Evolutionary conservation across 2,329 filamentous ascomycete species (phyloP).

Genomic region (Colletotrichum sidae): DNA sequence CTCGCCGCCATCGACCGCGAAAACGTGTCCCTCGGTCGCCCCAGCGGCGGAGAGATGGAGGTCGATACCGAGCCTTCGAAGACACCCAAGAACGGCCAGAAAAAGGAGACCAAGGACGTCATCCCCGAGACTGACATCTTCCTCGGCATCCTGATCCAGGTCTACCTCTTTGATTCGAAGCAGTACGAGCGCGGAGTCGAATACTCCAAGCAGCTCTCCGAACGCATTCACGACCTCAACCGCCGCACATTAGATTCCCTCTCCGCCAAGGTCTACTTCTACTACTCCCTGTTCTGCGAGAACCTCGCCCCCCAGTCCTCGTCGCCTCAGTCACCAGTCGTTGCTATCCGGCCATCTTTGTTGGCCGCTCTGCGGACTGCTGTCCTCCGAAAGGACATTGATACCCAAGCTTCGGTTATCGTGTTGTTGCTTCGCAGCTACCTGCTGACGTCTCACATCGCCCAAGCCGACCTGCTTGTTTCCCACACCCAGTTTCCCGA

Average conservation of each 20-base stretch:
- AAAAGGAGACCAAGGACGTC: constrained; percentile 79
- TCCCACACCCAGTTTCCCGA: constrained; percentile 96
- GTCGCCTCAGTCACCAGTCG: constrained; percentile 87
- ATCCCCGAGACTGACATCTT: constrained; percentile 92
- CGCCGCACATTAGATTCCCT: constrained; percentile 93
- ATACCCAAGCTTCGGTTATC: constrained; percentile 97
- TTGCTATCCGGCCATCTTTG: constrained; percentile 86
- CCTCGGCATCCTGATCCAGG: constrained; percentile 86
- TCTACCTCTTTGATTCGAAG: constrained; percentile 88
- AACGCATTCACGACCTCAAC: constrained; percentile 89
- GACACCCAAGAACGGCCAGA: constrained; percentile 64
- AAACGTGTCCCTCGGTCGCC: constrained; percentile 70
- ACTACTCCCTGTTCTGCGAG: constrained; percentile 96
- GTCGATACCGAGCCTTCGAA: constrained; percentile 71
- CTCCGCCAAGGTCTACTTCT: constrained; percentile 96
- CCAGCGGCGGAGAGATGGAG: constrained; percentile 76
- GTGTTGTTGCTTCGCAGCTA: constrained; percentile 96
- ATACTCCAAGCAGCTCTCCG: constrained; percentile 86
- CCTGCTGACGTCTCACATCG: constrained; percentile 94
- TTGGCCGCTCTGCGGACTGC: constrained; percentile 91
- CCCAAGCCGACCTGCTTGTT: constrained; percentile 94
- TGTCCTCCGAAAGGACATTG: constrained; percentile 95
- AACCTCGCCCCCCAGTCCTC: constrained; percentile 88
- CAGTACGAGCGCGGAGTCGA: constrained; percentile 82
- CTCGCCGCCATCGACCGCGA: constrained; percentile 77